These are phyloP conservation scores for Penicillium macrosclerotiorum DNA, from an alignment of 495 filamentous ascomycete genomes.

Conservation along the genomic window DNA sequence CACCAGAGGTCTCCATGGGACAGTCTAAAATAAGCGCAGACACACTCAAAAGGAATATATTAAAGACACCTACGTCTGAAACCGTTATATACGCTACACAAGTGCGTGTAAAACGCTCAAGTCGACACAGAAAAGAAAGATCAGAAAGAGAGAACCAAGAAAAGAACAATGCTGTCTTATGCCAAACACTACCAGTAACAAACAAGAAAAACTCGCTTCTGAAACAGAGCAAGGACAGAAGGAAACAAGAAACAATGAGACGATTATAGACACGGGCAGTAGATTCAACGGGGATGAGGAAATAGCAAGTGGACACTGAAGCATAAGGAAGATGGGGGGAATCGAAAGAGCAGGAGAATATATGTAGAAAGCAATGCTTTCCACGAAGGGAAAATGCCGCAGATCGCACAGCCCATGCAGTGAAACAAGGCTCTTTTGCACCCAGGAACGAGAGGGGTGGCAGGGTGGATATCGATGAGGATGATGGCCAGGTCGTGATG, in stretches of 20 bases:
- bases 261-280: conserved; percentile 33
- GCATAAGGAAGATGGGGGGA: conserved; percentile 1
- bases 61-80: conserved; percentile 11
- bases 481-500: conserved; percentile 9
- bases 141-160: conserved; percentile 4
- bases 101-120: conserved; percentile 6
- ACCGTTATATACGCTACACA: conserved; percentile 18
- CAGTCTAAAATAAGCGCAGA: too few species aligned
- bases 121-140: conserved; percentile 1
- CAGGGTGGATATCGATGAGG: too few species aligned
- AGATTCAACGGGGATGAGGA: conserved; percentile 17
- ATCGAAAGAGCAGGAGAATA: conserved; percentile 20
- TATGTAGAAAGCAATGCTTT: conserved; percentile 27
- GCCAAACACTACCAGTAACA: conserved; percentile 25
- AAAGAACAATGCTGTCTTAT: conserved; percentile 35
- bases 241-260: conserved; percentile 15
- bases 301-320: conserved; percentile 18
- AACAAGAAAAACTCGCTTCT: conserved; percentile 29
- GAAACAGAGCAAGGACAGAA: conserved; percentile 28
- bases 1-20: too few species aligned
- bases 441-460: conserved; percentile 3
- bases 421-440: conserved; percentile 10
- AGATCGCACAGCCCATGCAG: conserved; percentile 10
- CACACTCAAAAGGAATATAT: too few species aligned
- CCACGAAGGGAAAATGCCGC: conserved; percentile 3